Evolutionary conservation across 495 filamentous ascomycete genomes (phyloP).

Genomic region (Penicillium angulare): DNA sequence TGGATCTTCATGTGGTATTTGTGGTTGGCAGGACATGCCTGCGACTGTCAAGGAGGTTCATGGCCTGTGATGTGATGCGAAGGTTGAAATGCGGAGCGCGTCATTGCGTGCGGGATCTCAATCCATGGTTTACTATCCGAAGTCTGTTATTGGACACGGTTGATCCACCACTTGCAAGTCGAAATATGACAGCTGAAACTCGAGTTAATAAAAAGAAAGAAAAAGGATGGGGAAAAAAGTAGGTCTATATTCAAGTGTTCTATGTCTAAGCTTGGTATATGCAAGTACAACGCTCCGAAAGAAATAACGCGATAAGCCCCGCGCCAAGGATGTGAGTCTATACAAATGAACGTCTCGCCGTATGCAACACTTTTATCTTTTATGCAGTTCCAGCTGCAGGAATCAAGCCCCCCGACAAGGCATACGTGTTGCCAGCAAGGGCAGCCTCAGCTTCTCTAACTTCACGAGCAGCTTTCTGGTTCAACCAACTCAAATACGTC

Average conservation of each 20-base stretch:
- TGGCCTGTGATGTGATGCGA: constrained; percentile 15
- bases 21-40: constrained; percentile 42
- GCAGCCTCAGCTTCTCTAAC: constrained; percentile 37
- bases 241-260: not conserved
- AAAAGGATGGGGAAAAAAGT: not conserved
- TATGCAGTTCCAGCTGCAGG: constrained; percentile 28
- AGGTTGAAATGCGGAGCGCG: constrained; percentile 8
- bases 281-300: constrained; percentile 18
- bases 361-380: constrained; percentile 17
- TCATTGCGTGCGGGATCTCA: constrained; percentile 12
- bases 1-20: constrained; percentile 11
- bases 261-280: constrained; percentile 21
- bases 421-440: constrained; percentile 11
- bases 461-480: constrained; percentile 66
- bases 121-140: not conserved
- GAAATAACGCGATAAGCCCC: not conserved
- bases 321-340: too few species aligned
- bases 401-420: constrained; percentile 8
- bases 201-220: too few species aligned
- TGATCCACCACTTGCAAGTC: not conserved
- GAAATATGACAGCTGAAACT: too few species aligned
- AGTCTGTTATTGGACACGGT: not conserved
- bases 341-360: too few species aligned
- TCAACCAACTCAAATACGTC: constrained; percentile 82
- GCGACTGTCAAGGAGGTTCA: constrained; percentile 21